These are phyloP conservation scores for Calonectria hawksworthii DNA, from an alignment of 2,329 filamentous ascomycete species.

Conservation along the genomic window DNA sequence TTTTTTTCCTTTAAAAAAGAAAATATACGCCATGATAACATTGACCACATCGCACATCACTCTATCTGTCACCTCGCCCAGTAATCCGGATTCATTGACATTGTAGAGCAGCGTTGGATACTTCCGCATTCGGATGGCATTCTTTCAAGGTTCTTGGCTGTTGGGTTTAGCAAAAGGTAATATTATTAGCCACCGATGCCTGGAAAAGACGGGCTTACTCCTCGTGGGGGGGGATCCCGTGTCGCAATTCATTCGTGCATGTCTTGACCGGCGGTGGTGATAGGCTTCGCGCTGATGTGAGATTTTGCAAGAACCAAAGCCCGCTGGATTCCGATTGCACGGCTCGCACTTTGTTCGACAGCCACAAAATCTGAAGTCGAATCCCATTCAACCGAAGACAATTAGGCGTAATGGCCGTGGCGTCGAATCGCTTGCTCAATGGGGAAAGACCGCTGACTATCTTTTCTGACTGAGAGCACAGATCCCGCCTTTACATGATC, in stretches of 20 bases:
- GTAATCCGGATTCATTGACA: background rate
- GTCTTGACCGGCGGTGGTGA: background rate
- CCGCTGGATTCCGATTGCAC: background rate
- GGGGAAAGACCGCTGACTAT: background rate
- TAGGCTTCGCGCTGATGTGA: constrained; percentile 11
- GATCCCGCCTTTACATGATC: background rate
- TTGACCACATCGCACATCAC: too few relatives aligned
- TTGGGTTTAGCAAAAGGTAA: background rate
- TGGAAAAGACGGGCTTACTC: background rate
- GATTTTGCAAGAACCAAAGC: background rate
- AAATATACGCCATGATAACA: background rate
- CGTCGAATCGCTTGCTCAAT: background rate
- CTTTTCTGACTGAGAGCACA: background rate
- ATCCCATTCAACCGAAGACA: background rate
- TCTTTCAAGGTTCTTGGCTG: background rate
- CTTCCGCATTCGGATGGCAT: background rate
- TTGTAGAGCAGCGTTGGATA: background rate
- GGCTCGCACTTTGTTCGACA: background rate
- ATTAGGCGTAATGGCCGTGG: background rate
- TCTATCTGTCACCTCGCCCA: background rate
- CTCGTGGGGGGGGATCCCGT: background rate
- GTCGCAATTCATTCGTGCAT: constrained; percentile 14
- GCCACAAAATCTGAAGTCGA: background rate
- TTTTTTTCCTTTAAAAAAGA: too few relatives aligned
- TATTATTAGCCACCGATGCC: background rate